These are phyloP conservation scores for Chiua sp. DNA, from an alignment of 1,284 basidiomycete species.

Conservation along the genomic window DNA sequence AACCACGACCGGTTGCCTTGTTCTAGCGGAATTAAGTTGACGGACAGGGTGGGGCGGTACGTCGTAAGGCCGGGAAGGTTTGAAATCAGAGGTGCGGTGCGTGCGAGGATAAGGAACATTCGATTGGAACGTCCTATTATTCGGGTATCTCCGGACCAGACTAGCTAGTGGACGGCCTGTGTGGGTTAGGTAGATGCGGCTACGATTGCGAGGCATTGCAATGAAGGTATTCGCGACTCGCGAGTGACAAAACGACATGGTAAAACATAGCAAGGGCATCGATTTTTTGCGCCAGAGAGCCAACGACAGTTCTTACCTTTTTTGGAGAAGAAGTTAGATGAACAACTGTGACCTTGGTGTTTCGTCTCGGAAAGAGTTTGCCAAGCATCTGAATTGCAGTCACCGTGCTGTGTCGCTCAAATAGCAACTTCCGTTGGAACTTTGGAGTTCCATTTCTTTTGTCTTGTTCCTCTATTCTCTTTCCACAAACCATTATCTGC, in stretches of 20 bases:
- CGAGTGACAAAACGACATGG: neutral
- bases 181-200: neutral
- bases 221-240: neutral
- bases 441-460: neutral
- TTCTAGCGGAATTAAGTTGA: neutral
- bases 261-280: neutral
- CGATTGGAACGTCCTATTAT: constrained; percentile 24
- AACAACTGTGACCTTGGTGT: too few species aligned
- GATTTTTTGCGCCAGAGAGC: neutral
- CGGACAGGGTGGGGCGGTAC: constrained; percentile 11
- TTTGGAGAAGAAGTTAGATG: neutral
- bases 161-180: neutral
- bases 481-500: neutral
- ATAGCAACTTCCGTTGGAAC: constrained; percentile 10
- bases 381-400: too few species aligned
- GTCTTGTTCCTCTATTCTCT: neutral
- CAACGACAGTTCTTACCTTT: constrained; percentile 24
- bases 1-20: neutral
- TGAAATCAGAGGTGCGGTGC: constrained; percentile 13
- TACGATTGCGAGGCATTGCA: neutral
- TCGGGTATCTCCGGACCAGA: constrained; percentile 24
- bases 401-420: constrained; percentile 12
- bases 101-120: constrained; percentile 31
- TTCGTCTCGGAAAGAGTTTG: too few species aligned
- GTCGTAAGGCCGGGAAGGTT: neutral